Evolutionary conservation across 345 rosid species (phyloP), one percentile per base, ranked within the genome.

Genomic region (Brassica cretica): DNA sequence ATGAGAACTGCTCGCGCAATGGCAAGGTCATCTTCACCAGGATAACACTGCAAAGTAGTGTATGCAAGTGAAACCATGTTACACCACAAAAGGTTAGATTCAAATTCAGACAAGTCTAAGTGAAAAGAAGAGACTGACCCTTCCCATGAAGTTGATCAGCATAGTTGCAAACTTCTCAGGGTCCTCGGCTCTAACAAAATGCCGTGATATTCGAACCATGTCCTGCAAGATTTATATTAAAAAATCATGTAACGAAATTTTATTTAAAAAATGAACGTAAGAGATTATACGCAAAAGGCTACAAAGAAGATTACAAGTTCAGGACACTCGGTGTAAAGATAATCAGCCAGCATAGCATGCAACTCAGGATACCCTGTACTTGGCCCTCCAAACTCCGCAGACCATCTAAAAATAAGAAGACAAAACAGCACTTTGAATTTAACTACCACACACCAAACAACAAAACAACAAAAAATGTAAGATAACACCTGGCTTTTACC

Each of bases 11-110:
- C 97, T 68, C 93, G 82, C 76, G 94, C 92, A 84, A 95, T 85
- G 25, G 96, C 99, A 53, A 91, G 78, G 84, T 95, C 99, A 79
- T 93, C 99, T 90, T 95, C 99, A 32, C 97, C 93, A 0, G 99
- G 99, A 88, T 91, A 95, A 82, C 99, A 93, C 99, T 95, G 94
- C 82, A 82, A n/a, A 55, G 59, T 78, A 49, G 73, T 32, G 35
- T 12, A 60, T 21, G 18, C 59, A 60, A 71, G 77, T 62, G 5
- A 68, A 72, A 51, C 21, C 7, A 37, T 29, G 8, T n/a, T 77
- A 24, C 37, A 24, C 68, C 65, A 73, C 39, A 6, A 53, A 41
- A 51, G 8, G n/a, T 9, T 49, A 32, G 1, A 73, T 68, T 53
- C 29, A 66, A 55, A 59, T 53, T 21, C 59, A 53, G 21, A 53